Conservation (phyloP, 768 basidiomycete genomes). For the Kwoniella newhampshirensis region DNA sequence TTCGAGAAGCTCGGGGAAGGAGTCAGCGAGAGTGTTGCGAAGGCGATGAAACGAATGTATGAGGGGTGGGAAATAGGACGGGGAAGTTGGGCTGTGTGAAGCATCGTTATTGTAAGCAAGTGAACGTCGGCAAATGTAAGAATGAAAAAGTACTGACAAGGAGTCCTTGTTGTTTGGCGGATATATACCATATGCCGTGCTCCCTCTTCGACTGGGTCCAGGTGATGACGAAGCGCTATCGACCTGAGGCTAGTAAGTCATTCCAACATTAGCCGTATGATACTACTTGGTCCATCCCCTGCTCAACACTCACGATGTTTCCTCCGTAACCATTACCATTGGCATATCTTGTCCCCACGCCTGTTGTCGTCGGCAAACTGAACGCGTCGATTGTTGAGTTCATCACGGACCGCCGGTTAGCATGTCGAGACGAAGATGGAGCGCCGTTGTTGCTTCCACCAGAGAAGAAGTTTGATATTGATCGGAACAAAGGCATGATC, state of each 20-base stretch:
- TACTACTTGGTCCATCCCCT: neutral
- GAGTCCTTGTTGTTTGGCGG: slow-evolving; percentile 30
- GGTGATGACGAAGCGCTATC: slow-evolving; percentile 43
- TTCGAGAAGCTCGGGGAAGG: slow-evolving; percentile 93
- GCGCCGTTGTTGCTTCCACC: slow-evolving; percentile 6
- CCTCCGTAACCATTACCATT: slow-evolving; percentile 11
- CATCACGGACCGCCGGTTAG: slow-evolving; percentile 57
- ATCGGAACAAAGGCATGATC: slow-evolving; percentile 44
- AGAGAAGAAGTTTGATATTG: slow-evolving; percentile 36
- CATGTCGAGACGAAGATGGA: slow-evolving; percentile 28
- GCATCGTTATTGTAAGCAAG: neutral
- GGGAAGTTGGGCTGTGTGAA: slow-evolving; percentile 22
- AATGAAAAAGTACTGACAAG: slow-evolving; percentile 25
- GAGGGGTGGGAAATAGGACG: slow-evolving; percentile 69
- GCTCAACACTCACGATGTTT: slow-evolving; percentile 14
- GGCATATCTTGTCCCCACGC: slow-evolving; percentile 12
- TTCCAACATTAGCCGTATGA: neutral
- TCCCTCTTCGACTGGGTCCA: slow-evolving; percentile 42
- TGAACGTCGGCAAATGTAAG: neutral
- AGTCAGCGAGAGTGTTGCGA: slow-evolving; percentile 72
- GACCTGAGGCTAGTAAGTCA: slow-evolving; percentile 6
- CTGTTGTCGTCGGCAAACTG: slow-evolving; percentile 65
- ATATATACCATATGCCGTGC: slow-evolving; percentile 21
- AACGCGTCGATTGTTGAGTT: slow-evolving; percentile 84
- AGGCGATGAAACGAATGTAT: slow-evolving; percentile 79